Percentiles rank a stretch among this genome's conserved stretches.
Evolutionary conservation across 768 basidiomycete genomes (phyloP).

Genomic region (Suillus tomentosus): DNA sequence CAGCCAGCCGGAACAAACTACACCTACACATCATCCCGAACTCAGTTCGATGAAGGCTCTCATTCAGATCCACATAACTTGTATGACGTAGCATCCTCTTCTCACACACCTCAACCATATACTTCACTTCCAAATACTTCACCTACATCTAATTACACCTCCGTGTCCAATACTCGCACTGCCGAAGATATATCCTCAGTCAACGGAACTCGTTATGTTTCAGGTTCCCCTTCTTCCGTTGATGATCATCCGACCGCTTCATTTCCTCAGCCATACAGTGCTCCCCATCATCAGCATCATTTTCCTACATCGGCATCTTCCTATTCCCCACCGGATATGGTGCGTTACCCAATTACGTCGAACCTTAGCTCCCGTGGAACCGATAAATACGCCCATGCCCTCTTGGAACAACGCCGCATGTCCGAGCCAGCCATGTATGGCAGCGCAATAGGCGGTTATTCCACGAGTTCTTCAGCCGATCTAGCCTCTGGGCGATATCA

Average conservation of each 20-base stretch:
- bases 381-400: constrained; percentile 37
- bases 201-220: constrained; percentile 24
- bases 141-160: constrained; percentile 22
- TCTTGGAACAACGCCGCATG: constrained; percentile 65
- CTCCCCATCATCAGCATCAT: constrained; percentile 47
- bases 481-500: constrained; percentile 38
- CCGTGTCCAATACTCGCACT: constrained; percentile 22
- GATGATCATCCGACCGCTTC: constrained; percentile 41
- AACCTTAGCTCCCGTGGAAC: constrained; percentile 39
- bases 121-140: constrained; percentile 20
- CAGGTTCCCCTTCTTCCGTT: constrained; percentile 48
- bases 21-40: constrained; percentile 32
- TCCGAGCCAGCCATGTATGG: constrained; percentile 61
- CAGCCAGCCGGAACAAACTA: constrained; percentile 39
- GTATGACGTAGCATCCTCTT: constrained; percentile 29
- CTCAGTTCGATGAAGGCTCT: constrained; percentile 33
- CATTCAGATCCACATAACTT: constrained; percentile 35
- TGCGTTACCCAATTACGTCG: constrained; percentile 37
- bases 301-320: constrained; percentile 45
- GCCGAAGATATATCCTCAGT: constrained; percentile 16
- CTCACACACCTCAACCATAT: constrained; percentile 18
- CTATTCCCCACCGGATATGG: constrained; percentile 40
- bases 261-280: constrained; percentile 43
- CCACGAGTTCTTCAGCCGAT: constrained; percentile 34
- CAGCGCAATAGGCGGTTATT: constrained; percentile 41